Conservation (phyloP, 352 stramenopile genomes). For the Phytophthora aleatoria region DNA sequence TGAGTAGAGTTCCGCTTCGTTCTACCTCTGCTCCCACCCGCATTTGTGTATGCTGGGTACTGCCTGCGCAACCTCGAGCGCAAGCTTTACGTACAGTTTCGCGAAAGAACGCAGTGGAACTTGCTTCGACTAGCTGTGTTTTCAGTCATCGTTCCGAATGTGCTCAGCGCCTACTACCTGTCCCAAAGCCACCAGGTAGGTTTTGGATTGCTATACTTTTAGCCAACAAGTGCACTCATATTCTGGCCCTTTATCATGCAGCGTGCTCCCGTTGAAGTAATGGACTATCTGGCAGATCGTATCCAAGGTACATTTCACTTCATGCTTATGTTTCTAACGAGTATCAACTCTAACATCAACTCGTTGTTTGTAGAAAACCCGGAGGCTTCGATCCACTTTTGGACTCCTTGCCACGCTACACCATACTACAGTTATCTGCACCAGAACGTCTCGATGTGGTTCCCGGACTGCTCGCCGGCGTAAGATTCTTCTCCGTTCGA, state of each 20-base stretch:
- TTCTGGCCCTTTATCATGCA: constrained; percentile 16
- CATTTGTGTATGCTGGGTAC: constrained; percentile 79
- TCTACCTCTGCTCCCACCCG: constrained; percentile 73
- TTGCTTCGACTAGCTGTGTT: constrained; percentile 56
- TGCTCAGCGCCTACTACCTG: constrained; percentile 70
- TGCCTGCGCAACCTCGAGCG: constrained; percentile 75
- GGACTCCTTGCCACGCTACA: constrained; percentile 84
- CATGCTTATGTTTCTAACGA: background rate
- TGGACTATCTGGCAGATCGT: constrained; percentile 72
- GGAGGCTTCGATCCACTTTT: constrained; percentile 78
- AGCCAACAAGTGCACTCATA: background rate
- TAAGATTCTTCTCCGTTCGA: constrained; percentile 35
- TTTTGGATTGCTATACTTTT: background rate
- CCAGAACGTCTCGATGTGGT: constrained; percentile 85
- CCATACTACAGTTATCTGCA: constrained; percentile 90
- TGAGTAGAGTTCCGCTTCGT: constrained; percentile 83
- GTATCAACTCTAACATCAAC: background rate
- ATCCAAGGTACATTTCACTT: constrained; percentile 50
- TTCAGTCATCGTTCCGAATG: constrained; percentile 66
- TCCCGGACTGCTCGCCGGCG: constrained; percentile 81
- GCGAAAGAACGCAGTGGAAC: constrained; percentile 57
- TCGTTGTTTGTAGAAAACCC: constrained; percentile 32
- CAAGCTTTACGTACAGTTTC: constrained; percentile 60
- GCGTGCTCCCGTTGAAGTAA: constrained; percentile 76
- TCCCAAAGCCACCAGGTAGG: constrained; percentile 60